Evolutionary conservation across 73 alveolate genomes (phyloP), one percentile per base, ranked within the genome.

Genomic region (Diophrys appendiculata): DNA sequence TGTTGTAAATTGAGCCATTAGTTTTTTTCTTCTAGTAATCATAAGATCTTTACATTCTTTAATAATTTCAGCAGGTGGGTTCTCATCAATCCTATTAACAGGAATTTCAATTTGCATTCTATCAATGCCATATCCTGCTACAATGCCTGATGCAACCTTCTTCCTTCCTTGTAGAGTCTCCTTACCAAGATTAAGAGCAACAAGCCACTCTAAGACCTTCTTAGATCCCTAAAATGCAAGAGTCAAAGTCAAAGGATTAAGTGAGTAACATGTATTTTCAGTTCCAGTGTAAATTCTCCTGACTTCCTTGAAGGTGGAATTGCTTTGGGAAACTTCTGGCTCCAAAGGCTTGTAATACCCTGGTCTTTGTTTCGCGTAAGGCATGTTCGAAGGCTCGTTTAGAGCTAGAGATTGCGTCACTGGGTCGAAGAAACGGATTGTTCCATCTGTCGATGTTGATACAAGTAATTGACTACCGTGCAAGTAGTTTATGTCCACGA

Each of bases 351-450:
- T 64, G 80, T 80, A 81, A 52, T 72, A 72, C 35, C 93, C 93
- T 23, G 93, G 93, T 70, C 81, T 80, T 25, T 80, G 33, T 32
- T 60, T 25, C 26, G 73, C 73, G 34, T 80, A 79, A 3, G 93
- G 90, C 29, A 86, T 65, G 75, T 86, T 86, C 43, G 35, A 53
- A 26, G 93, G 87, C 35, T 86, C 90, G 1, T 83, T 81, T 0
- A 86, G 74, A 14, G 34, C 53, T 29, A 64, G 72, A 65, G 86
- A 65, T 0, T 54, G 1, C 26, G 86, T 68, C 5, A 77, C 71
- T 0, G 93, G 93, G 74, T 80, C 88, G 31, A 78, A 86, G 84
- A 86, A 80, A 56, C 81, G 70, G 0, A 86, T 78, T 11, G 84
- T 67, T 31, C 73, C 31, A 52, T 80, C 90, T 0, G 86, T 80